Percentiles rank a stretch among this genome's conserved stretches.
These are phyloP conservation scores for Durio zibethinus DNA, from an alignment of 345 rosid species.

Conservation along the genomic window DNA sequence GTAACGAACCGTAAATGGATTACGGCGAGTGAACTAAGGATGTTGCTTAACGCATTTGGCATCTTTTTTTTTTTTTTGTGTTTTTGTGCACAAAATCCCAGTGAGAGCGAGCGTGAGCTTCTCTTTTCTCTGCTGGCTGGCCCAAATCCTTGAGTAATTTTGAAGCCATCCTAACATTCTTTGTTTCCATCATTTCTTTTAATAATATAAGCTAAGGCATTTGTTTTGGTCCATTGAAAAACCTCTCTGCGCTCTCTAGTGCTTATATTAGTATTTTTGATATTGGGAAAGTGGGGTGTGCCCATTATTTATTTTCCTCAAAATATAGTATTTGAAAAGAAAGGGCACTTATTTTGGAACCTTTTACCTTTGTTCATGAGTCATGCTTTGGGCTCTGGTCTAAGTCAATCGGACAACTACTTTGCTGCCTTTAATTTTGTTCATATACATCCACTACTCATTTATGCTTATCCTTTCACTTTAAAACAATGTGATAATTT, in stretches of 20 bases:
- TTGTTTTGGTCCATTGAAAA: background rate
- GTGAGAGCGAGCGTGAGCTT: constrained; percentile 13
- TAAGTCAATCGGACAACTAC: constrained; percentile 33
- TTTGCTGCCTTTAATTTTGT: background rate
- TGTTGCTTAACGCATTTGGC: constrained; percentile 73
- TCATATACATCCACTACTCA: background rate
- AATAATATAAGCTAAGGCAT: background rate
- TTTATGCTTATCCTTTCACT: background rate
- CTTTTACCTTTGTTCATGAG: constrained; percentile 25
- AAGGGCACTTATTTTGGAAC: background rate
- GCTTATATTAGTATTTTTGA: background rate
- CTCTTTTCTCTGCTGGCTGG: no score
- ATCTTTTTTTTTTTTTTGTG: constrained; percentile 9
- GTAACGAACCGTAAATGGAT: constrained; percentile 83
- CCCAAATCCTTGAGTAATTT: constrained; percentile 49
- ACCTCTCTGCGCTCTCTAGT: background rate
- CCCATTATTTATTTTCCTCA: background rate
- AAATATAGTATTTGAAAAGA: background rate
- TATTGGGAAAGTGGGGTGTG: background rate
- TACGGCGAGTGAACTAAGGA: constrained; percentile 33
- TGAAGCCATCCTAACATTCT: constrained; percentile 62
- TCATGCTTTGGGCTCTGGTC: constrained; percentile 28
- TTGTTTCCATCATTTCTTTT: constrained; percentile 15
- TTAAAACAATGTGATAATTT: no score
- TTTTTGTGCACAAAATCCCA: constrained; percentile 16